These are phyloP conservation scores for Dendrostoma leiphaemia DNA, from an alignment of 2,329 filamentous ascomycete genomes.

Conservation along the genomic window DNA sequence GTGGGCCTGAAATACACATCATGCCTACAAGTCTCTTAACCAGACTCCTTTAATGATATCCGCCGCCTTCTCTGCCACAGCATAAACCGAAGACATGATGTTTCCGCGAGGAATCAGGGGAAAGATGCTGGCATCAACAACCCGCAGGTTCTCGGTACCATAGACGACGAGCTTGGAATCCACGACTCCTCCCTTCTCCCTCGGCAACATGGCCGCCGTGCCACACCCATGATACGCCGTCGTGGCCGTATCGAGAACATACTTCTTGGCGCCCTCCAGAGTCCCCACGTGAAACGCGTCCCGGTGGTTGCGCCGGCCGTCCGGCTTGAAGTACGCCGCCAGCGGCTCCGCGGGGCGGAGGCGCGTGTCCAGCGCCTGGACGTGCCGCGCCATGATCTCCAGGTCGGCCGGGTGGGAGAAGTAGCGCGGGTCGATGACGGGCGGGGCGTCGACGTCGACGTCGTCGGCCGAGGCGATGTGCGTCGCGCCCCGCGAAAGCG, in stretches of 20 bases:
- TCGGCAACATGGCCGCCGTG: conserved; percentile 40
- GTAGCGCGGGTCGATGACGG: conserved; percentile 51
- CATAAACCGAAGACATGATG: conserved; percentile 25
- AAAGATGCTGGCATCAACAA: conserved; percentile 42
- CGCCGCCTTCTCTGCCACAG: conserved; percentile 37
- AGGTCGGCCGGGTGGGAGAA: conserved; percentile 50
- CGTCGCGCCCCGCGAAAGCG: conserved; percentile 50
- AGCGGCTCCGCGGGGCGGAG: conserved; percentile 25
- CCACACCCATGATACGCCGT: conserved; percentile 36
- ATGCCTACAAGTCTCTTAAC: no score
- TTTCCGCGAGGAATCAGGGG: conserved; percentile 38
- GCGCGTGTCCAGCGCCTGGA: conserved; percentile 29
- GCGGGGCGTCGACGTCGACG: conserved; percentile 36
- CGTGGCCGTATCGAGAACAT: conserved; percentile 20
- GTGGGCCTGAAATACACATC: no score
- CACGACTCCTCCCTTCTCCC: conserved; percentile 42
- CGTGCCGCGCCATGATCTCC: conserved; percentile 37
- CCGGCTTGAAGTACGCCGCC: conserved; percentile 30
- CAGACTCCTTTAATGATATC: conserved; percentile 29
- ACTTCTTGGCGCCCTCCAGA: conserved; percentile 24
- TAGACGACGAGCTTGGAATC: conserved; percentile 39
- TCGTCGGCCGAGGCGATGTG: conserved; percentile 46
- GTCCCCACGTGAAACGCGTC: conserved; percentile 22
- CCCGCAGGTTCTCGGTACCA: conserved; percentile 39
- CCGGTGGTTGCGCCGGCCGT: conserved; percentile 33